Evolutionary conservation across 2,329 filamentous ascomycete genomes (phyloP).

Genomic region (Botrytis paeoniae): DNA sequence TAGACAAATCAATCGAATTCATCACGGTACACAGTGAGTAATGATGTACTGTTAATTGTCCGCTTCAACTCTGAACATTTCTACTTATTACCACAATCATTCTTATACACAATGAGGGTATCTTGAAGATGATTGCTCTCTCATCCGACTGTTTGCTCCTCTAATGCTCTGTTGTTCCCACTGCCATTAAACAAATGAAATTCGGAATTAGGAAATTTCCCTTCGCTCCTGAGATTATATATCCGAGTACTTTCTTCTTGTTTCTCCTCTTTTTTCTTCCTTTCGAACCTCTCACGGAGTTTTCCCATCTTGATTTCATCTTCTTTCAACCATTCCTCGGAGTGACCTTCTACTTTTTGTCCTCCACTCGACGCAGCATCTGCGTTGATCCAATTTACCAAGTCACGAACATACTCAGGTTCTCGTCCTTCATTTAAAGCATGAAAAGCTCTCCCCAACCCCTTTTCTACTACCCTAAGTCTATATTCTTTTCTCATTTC

Average conservation of each 20-base stretch:
- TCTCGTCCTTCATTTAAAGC: conserved; percentile 3
- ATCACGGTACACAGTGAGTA: background rate
- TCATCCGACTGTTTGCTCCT: background rate
- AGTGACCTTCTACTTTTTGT: conserved; percentile 3
- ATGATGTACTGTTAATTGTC: background rate
- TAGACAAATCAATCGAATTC: too few species aligned
- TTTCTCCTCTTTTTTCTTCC: conserved; percentile 10
- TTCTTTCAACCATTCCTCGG: conserved; percentile 16
- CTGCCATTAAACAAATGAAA: background rate
- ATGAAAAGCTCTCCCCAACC: conserved; percentile 18
- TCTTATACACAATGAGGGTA: background rate
- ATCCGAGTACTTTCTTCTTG: background rate
- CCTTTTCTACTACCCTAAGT: conserved; percentile 13
- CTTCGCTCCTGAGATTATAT: background rate
- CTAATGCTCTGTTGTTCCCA: background rate
- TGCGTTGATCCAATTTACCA: conserved; percentile 18
- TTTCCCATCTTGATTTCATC: background rate
- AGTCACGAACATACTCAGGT: conserved; percentile 2
- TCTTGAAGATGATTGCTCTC: background rate
- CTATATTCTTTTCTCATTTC: conserved; percentile 18
- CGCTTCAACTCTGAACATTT: background rate
- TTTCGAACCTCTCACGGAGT: conserved; percentile 9
- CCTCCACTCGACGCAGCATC: conserved; percentile 9
- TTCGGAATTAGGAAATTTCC: background rate
- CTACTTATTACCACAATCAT: background rate